Conservation (phyloP, 306 rosid species). For the Trifolium fragiferum region DNA sequence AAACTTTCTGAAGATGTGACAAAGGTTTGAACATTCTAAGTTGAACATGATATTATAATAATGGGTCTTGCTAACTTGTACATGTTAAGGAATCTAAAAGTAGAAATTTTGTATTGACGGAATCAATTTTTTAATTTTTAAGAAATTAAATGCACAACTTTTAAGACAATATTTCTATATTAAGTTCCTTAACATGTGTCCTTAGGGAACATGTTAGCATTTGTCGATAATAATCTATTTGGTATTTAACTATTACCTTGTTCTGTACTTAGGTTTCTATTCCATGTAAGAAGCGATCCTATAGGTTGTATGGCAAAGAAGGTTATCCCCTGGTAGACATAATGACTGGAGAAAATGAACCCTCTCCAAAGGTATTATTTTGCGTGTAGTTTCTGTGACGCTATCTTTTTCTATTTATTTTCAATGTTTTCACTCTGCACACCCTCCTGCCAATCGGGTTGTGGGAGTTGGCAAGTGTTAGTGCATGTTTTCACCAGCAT, state of each 20-base stretch:
- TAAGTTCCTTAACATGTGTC: too few relatives aligned
- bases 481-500: constrained; percentile 28
- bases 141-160: too few relatives aligned
- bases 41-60: constrained; percentile 16
- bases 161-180: too few relatives aligned
- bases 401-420: not conserved
- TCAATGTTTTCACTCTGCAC: not conserved
- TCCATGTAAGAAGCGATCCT: constrained; percentile 87
- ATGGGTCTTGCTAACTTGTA: too few relatives aligned
- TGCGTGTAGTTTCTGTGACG: not conserved
- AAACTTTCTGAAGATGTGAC: constrained; percentile 99
- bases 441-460: not conserved
- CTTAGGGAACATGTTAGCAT: too few relatives aligned
- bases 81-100: too few relatives aligned
- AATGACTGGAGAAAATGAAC: constrained; percentile 94
- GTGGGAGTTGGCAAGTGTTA: constrained; percentile 18
- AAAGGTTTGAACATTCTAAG: constrained; percentile 66
- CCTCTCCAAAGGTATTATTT: constrained; percentile 84
- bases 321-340: constrained; percentile 94
- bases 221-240: constrained; percentile 6
- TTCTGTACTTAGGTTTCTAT: constrained; percentile 79
- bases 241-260: constrained; percentile 18
- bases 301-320: constrained; percentile 91
- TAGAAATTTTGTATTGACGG: too few relatives aligned
- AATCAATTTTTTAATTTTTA: too few relatives aligned